A percentile compares a stretch with the other conserved stretches of the same genome.
These are phyloP conservation scores for Fusarium sp. DNA, from an alignment of 2,329 filamentous ascomycete genomes.

Conservation along the genomic window DNA sequence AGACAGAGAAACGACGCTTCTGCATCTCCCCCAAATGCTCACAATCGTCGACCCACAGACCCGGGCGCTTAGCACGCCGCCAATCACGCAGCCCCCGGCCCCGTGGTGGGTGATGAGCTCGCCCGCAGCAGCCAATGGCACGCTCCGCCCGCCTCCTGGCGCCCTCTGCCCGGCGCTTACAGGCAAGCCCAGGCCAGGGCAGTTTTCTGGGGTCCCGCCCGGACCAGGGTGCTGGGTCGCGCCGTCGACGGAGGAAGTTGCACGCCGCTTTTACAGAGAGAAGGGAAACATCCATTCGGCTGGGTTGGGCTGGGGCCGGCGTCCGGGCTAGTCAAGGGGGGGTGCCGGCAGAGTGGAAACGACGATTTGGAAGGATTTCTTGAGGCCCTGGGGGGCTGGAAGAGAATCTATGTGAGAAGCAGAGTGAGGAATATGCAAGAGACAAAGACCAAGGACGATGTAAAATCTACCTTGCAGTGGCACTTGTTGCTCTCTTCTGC, in stretches of 20 bases:
- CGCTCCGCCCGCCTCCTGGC: slow-evolving; percentile 1
- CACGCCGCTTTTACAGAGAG: slow-evolving; percentile 39
- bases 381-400: background rate
- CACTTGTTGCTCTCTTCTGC: slow-evolving; percentile 15
- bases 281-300: background rate
- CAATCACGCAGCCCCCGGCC: slow-evolving; percentile 47
- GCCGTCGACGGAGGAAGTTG: slow-evolving; percentile 13
- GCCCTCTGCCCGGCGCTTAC: slow-evolving; percentile 50
- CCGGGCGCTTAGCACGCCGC: slow-evolving; percentile 49
- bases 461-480: slow-evolving; percentile 6
- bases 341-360: slow-evolving; percentile 23
- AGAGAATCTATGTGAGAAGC: background rate
- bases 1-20: slow-evolving; percentile 31
- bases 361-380: slow-evolving; percentile 18
- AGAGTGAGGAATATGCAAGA: background rate
- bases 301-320: background rate
- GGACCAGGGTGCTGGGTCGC: slow-evolving; percentile 45
- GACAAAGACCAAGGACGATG: background rate
- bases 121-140: slow-evolving; percentile 45
- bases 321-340: slow-evolving; percentile 7
- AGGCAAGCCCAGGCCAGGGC: background rate
- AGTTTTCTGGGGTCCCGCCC: slow-evolving; percentile 26
- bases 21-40: slow-evolving; percentile 39
- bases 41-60: slow-evolving; percentile 38
- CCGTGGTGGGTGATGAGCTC: slow-evolving; percentile 48